These are phyloP conservation scores for Macroventuria anomochaeta DNA, from an alignment of 2,329 filamentous ascomycete genomes.

Conservation along the genomic window DNA sequence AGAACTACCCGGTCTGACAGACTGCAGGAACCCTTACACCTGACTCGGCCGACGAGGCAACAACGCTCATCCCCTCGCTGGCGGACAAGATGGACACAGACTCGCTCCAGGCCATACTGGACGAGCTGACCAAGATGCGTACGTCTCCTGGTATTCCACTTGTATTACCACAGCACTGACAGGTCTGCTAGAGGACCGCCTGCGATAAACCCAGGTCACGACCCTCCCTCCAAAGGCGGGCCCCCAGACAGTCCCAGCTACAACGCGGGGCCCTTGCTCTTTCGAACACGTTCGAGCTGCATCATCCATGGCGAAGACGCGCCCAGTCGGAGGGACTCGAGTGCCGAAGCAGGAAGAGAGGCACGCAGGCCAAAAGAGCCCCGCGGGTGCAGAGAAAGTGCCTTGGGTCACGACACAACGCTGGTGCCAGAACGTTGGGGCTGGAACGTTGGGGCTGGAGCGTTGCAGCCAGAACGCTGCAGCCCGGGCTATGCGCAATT, in stretches of 20 bases:
- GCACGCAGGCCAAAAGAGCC: not conserved
- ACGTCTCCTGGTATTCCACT: conserved; percentile 25
- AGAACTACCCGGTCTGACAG: conserved; percentile 19
- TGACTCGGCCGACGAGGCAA: conserved; percentile 92
- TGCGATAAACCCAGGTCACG: conserved; percentile 1
- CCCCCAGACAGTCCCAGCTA: too few relatives aligned
- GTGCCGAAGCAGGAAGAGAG: not conserved
- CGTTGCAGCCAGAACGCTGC: too few relatives aligned
- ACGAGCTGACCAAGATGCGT: conserved; percentile 86
- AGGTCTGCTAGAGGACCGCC: conserved; percentile 8
- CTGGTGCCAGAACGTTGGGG: not conserved
- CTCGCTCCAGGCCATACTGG: conserved; percentile 83
- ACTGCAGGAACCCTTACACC: conserved; percentile 83
- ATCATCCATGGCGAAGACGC: not conserved
- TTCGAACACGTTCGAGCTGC: not conserved
- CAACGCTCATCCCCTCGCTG: conserved; percentile 89
- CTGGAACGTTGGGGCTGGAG: too few relatives aligned
- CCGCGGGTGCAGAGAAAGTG: not conserved
- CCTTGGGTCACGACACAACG: not conserved
- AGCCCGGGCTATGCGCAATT: too few relatives aligned
- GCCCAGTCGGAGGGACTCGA: too few relatives aligned
- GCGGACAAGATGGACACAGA: conserved; percentile 89
- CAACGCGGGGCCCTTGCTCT: too few relatives aligned
- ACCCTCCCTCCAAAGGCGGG: not conserved
- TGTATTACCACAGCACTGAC: not conserved